Base-by-base conservation (phyloP, 2,329 filamentous ascomycete species). In the Hirsutella minnesotensis region DNA sequence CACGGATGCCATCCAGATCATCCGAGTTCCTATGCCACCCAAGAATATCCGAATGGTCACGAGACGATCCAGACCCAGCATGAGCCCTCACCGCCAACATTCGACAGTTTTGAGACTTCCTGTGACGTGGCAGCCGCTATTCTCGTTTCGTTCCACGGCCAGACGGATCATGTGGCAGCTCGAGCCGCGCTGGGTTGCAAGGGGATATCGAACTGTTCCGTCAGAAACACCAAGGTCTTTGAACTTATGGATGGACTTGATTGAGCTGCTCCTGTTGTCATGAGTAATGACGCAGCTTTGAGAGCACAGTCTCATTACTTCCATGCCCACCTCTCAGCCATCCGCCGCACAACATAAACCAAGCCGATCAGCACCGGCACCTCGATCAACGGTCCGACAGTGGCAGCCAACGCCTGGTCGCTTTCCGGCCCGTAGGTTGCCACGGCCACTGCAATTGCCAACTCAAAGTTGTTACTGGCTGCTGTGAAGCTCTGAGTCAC, bases 391-490 rank as follows among this genome's bases (percentile, higher is more conserved):
- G 88, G 88, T 0, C 87, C 86, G 1, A 94, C 86, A 0, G 87
- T 94, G 8, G 83, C 72, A 1, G 88, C 86, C 37, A 94, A 66
- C 0, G 87, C 87, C 61, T 94, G 80, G 40, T 88, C 79, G 53
- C 84, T 90, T 34, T 83, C 66, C 0, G 81, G 72, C 0, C 87
- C 88, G 62, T 83, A 94, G 0, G 82, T 82, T 0, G 87, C 83
- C 3, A 94, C 80, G 0, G 85, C 85, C 0, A 95, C 87, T 0
- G 87, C 87, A 62, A 95, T 94, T 0, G 88, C 86, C 20, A 95
- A 66, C 65, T 95, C 88, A 54, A 95, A 95, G 57, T 95, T 94
- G 56, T 95, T 95, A 58, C 87, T 94, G 1, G 86, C 84, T 0
- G 86, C 89, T 0, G 86, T 94, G 53, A 94, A 92, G 56, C 84